Conservation (phyloP, 2,329 filamentous ascomycete genomes). For the Sporothrix globosa region DNA sequence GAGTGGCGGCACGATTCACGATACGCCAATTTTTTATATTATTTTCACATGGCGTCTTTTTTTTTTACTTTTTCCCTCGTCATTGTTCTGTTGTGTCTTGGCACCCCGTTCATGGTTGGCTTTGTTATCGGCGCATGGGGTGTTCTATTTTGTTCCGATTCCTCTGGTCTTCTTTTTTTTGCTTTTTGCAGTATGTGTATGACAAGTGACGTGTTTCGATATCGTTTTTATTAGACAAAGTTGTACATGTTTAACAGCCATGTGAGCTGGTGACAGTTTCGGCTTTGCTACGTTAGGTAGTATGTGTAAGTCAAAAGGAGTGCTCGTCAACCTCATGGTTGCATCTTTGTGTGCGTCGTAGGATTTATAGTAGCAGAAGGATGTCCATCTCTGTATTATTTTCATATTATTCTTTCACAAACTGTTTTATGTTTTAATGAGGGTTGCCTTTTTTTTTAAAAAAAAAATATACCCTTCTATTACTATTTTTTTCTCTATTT, state of each 20-base stretch:
- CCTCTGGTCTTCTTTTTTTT: neutral
- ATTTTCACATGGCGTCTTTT: slow-evolving; percentile 8
- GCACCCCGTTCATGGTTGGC: neutral
- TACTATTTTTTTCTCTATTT: too few species aligned
- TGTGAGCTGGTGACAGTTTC: neutral
- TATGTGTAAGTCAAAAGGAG: neutral
- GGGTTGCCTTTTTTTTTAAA: too few species aligned
- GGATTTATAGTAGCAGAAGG: too few species aligned
- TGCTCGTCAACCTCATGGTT: too few species aligned
- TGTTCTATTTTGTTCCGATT: neutral
- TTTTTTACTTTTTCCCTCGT: neutral
- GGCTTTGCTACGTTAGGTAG: neutral
- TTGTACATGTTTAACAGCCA: neutral
- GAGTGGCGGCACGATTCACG: neutral
- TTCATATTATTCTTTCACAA: too few species aligned
- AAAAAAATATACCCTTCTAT: too few species aligned
- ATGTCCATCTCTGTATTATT: too few species aligned
- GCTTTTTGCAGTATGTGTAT: slow-evolving; percentile 17
- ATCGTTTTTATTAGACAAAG: neutral
- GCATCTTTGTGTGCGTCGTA: too few species aligned
- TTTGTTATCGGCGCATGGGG: slow-evolving; percentile 11
- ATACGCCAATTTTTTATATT: neutral
- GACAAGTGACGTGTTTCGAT: slow-evolving; percentile 17
- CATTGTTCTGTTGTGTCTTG: neutral
- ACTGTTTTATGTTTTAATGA: too few species aligned